Percentiles rank a stretch among this genome's conserved stretches.
Evolutionary conservation across 2,329 filamentous ascomycete species (phyloP).

Genomic region (Scytalidium lignicola): DNA sequence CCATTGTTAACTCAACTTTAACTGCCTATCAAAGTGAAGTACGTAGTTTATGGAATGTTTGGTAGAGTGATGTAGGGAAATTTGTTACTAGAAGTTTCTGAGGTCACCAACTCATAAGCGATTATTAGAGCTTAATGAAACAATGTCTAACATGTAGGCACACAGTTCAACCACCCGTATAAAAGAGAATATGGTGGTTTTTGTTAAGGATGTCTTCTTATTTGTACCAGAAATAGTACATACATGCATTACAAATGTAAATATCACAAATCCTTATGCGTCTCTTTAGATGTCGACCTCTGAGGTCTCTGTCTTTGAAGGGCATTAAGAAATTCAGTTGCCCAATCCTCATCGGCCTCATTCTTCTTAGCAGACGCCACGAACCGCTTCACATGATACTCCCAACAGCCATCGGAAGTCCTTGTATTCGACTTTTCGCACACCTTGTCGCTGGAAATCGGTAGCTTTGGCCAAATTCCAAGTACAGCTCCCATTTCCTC

Average conservation of each 20-base stretch:
- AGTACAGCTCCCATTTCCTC: conserved; percentile 54
- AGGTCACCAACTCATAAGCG: too few species aligned
- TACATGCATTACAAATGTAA: too few species aligned
- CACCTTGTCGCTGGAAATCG: conserved; percentile 29
- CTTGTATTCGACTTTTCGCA: conserved; percentile 31
- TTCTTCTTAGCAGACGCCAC: conserved; percentile 15
- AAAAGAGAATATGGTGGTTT: too few species aligned
- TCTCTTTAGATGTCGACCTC: neutral
- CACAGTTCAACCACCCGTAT: too few species aligned
- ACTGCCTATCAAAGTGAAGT: too few species aligned
- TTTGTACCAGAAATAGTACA: neutral
- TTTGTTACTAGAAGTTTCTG: too few species aligned
- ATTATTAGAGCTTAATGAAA: too few species aligned
- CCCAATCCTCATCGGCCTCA: conserved; percentile 14
- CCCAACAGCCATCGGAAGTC: conserved; percentile 51
- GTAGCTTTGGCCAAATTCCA: conserved; percentile 48
- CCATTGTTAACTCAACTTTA: too few species aligned
- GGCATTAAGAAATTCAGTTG: conserved; percentile 18
- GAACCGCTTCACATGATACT: conserved; percentile 40
- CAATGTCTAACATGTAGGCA: too few species aligned
- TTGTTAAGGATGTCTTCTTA: too few species aligned
- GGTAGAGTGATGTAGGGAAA: too few species aligned
- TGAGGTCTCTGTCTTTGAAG: conserved; percentile 14
- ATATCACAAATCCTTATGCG: neutral
- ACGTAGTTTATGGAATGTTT: too few species aligned